Conservation (phyloP, 805 yeast species). For the Ogataea pini region DNA sequence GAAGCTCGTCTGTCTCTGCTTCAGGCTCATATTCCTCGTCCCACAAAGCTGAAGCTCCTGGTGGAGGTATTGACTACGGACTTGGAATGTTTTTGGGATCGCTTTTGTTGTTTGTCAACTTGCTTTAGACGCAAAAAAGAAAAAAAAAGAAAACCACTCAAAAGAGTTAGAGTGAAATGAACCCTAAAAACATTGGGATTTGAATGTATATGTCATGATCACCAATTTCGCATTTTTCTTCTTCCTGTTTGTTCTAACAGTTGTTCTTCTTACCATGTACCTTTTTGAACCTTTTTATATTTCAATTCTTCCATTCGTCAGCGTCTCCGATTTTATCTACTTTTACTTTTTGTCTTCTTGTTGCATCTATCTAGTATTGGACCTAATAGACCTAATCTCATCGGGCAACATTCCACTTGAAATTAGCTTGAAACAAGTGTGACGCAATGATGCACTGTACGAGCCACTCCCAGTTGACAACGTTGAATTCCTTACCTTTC, state of each 20-base stretch:
- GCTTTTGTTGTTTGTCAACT: conserved; percentile 4
- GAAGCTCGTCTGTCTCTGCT: conserved; percentile 7
- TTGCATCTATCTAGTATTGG: neutral
- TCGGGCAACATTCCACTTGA: conserved; percentile 24
- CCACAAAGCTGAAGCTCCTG: neutral
- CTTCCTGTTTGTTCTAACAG: neutral
- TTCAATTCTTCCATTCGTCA: neutral
- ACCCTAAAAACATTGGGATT: too few species aligned
- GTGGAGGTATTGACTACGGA: neutral
- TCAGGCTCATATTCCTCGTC: conserved; percentile 17
- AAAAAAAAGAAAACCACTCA: neutral
- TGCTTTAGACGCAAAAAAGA: conserved; percentile 1
- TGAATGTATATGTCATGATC: neutral
- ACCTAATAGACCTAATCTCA: neutral
- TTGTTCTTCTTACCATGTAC: neutral
- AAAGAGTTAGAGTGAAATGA: too few species aligned
- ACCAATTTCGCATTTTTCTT: neutral
- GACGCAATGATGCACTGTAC: conserved; percentile 56
- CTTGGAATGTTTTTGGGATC: conserved; percentile 2
- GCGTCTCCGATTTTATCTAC: neutral
- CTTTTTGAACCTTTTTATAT: neutral
- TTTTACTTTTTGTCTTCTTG: neutral
- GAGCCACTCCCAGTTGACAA: conserved; percentile 66
- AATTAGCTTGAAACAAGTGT: conserved; percentile 16
- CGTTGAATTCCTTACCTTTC: conserved; percentile 21